These are phyloP conservation scores for Saccharum officinarum DNA, from an alignment of 176 grass and related monocot species.

Conservation along the genomic window DNA sequence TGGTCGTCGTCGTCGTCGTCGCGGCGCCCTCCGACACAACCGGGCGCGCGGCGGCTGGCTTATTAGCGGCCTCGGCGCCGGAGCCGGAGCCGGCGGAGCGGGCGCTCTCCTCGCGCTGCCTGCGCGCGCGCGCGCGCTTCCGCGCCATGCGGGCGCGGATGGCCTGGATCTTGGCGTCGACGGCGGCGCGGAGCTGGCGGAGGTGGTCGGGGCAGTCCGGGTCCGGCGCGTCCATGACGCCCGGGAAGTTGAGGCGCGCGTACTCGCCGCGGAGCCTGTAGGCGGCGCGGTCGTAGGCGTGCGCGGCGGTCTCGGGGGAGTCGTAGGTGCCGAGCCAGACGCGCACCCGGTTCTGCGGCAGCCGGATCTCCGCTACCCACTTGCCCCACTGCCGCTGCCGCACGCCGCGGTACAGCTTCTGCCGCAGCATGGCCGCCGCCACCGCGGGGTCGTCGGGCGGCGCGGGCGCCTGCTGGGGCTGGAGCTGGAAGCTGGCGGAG, in stretches of 20 bases:
- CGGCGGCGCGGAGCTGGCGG: slow-evolving; percentile 46
- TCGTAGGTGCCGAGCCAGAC: slow-evolving; percentile 99
- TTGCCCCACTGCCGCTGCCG: slow-evolving; percentile 97
- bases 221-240: slow-evolving; percentile 37
- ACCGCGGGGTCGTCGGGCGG: not conserved
- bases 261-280: slow-evolving; percentile 87
- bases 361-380: slow-evolving; percentile 92
- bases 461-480: not conserved
- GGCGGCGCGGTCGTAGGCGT: slow-evolving; percentile 91
- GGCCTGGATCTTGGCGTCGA: slow-evolving; percentile 89
- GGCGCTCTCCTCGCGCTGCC: slow-evolving; percentile 24
- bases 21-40: slow-evolving; percentile 32
- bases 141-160: slow-evolving; percentile 80
- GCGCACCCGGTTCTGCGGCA: slow-evolving; percentile 90
- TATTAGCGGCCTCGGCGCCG: not conserved
- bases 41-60: not conserved
- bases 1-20: slow-evolving; percentile 16
- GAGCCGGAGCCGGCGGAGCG: not conserved
- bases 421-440: not conserved
- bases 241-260: slow-evolving; percentile 97
- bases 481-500: not conserved
- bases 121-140: slow-evolving; percentile 44
- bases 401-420: slow-evolving; percentile 87
- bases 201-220: slow-evolving; percentile 49
- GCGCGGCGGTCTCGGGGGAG: slow-evolving; percentile 84